phyloP scores from a whole-genome alignment of 768 basidiomycete species.

The Boletus edulis region DNA sequence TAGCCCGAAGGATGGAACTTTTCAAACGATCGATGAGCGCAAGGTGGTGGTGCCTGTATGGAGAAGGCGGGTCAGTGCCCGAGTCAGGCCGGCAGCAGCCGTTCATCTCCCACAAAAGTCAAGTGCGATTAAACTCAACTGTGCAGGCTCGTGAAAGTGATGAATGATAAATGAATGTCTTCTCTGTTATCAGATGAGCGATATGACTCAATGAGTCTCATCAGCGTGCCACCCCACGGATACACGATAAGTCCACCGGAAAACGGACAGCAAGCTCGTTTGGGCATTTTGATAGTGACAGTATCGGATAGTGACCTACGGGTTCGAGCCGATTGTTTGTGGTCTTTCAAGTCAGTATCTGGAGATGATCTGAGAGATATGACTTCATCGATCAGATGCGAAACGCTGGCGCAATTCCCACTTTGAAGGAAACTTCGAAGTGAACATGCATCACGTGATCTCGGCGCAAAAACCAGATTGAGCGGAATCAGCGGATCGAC shows the following conservation, averaged over 20 bases:
- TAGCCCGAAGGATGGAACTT: background rate
- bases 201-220: constrained; percentile 17
- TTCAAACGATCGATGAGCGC: background rate
- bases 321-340: constrained; percentile 1
- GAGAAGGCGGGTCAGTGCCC: background rate
- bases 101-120: constrained; percentile 5
- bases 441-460: background rate
- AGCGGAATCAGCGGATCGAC: constrained; percentile 4
- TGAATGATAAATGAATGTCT: constrained; percentile 11
- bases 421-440: background rate
- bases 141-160: background rate
- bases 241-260: background rate
- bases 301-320: background rate
- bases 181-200: constrained; percentile 10
- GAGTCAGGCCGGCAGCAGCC: constrained; percentile 9
- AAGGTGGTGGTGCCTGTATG: background rate
- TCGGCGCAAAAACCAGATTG: background rate
- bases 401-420: background rate
- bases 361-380: constrained; percentile 1
- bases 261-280: background rate
- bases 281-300: constrained; percentile 6
- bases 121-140: constrained; percentile 11
- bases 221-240: background rate
- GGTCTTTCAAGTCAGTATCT: constrained; percentile 7
- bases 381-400: constrained; percentile 7